Conservation (phyloP, 2,329 filamentous ascomycete genomes). For the Fusarium mangiferae region DNA sequence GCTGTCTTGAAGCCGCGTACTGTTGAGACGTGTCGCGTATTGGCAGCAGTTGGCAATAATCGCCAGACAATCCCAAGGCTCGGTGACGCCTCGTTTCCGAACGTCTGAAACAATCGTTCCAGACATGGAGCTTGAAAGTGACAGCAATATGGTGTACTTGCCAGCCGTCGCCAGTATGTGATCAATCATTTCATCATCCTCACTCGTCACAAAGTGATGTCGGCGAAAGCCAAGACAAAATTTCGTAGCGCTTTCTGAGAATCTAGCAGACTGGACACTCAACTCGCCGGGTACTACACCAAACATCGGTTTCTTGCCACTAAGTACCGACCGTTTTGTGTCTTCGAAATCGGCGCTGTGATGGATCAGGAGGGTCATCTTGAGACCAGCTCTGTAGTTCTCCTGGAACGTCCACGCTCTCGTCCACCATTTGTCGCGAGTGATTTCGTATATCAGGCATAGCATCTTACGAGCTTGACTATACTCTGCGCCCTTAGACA, state of each 20-base stretch:
- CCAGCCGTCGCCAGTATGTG: conserved; percentile 40
- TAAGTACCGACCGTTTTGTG: conserved; percentile 30
- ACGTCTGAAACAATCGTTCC: conserved; percentile 43
- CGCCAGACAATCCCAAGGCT: conserved; percentile 44
- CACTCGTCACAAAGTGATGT: background rate
- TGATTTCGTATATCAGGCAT: conserved; percentile 39
- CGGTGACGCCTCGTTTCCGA: conserved; percentile 22
- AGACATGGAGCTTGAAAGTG: conserved; percentile 40
- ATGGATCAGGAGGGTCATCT: conserved; percentile 45
- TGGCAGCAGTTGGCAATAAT: conserved; percentile 49
- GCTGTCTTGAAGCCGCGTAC: conserved; percentile 8
- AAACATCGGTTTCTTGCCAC: background rate
- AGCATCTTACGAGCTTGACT: conserved; percentile 29
- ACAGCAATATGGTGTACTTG: conserved; percentile 41
- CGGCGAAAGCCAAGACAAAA: conserved; percentile 40
- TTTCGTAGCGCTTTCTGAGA: conserved; percentile 38
- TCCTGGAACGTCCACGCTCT: conserved; percentile 51
- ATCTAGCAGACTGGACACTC: conserved; percentile 36
- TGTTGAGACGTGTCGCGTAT: conserved; percentile 43
- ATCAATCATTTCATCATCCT: background rate
- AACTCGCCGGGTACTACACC: conserved; percentile 38
- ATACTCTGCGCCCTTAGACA: conserved; percentile 1
- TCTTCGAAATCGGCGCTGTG: conserved; percentile 34
- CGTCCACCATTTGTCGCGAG: conserved; percentile 44
- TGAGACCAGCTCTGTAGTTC: conserved; percentile 44